Evolutionary conservation across 2,329 filamentous ascomycete genomes (phyloP), one percentile per base, ranked within the genome.

Genomic region (Hymenotorrendiella dingleyae): DNA sequence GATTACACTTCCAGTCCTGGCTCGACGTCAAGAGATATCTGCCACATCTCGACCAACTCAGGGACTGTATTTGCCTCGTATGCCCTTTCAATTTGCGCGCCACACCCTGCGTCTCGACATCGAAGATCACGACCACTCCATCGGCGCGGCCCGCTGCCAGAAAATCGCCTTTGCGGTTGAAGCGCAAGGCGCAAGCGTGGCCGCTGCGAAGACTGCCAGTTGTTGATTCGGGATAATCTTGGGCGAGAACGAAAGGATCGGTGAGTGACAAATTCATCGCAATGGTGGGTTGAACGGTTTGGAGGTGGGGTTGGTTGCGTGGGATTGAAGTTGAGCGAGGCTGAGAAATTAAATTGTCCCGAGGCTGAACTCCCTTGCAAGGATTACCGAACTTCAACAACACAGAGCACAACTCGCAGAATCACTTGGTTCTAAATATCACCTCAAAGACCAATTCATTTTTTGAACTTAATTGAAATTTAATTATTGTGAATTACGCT

Each of bases 101-200:
- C 4, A 97, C 87, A 27, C 93, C 91, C 74, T 94, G 94, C 8
- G 94, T 98, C 67, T 98, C 94, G 37, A 97, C 80, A 62, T 98
- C 93, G 75, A 94, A 98, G 35, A 98, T 85, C 42, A 94, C 87
- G 29, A 98, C 85, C 4, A 88, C 93, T 54, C 93, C 93, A 67
- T 98, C 93, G 49, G 89, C 86, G 61, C 93, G 83, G 51, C 93
- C 93, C 22, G 90, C 94, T 33, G 93, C 93, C 50, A 98, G 81
- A 57, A 93, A 90, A 66, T 98, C 91, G 64, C 93, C 93, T 61
- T 83, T 86, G 61, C 89, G 86, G 61, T 91, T 96, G 74, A 98
- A 98, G 53, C 91, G 87, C 49, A 82, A 27, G 14, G 43, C 67
- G 58, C 76, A 80, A 54, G 78, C 75, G 65, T 83, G 78, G 20